Conservation (phyloP, 2,329 filamentous ascomycete species). For the Nemania sp. region DNA sequence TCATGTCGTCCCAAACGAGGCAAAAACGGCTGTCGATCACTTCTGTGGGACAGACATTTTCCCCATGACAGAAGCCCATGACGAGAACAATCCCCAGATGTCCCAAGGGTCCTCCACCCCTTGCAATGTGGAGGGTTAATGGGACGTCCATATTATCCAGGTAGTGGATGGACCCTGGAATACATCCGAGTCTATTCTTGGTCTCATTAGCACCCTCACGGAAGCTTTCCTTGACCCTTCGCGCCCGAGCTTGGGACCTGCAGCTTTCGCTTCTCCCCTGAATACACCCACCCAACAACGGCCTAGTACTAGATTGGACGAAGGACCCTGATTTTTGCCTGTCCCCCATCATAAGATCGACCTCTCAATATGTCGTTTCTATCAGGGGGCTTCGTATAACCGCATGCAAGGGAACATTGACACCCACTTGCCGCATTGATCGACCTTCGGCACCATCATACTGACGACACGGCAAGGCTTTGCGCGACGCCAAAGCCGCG, state of each 20-base stretch:
- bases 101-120: slow-evolving; percentile 21
- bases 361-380: slow-evolving; percentile 18
- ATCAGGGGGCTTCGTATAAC: slow-evolving; percentile 19
- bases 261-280: slow-evolving; percentile 14
- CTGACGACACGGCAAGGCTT: slow-evolving; percentile 16
- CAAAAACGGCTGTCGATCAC: slow-evolving; percentile 33
- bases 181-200: slow-evolving; percentile 31
- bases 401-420: slow-evolving; percentile 20
- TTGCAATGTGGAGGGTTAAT: slow-evolving; percentile 19
- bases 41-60: slow-evolving; percentile 13
- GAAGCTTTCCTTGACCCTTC: slow-evolving; percentile 14
- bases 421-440: slow-evolving; percentile 30
- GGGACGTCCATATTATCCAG: slow-evolving; percentile 13
- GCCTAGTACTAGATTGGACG: slow-evolving; percentile 3
- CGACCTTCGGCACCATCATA: slow-evolving; percentile 17
- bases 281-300: slow-evolving; percentile 5
- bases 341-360: slow-evolving; percentile 28
- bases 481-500: slow-evolving; percentile 8
- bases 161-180: slow-evolving; percentile 13
- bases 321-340: slow-evolving; percentile 20
- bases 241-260: slow-evolving; percentile 24
- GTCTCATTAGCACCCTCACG: slow-evolving; percentile 15
- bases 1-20: slow-evolving; percentile 15
- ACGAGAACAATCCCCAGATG: slow-evolving; percentile 4
- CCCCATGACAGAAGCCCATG: slow-evolving; percentile 2